Conservation (phyloP, 2,329 filamentous ascomycete genomes). For the Penicillium paneum region DNA sequence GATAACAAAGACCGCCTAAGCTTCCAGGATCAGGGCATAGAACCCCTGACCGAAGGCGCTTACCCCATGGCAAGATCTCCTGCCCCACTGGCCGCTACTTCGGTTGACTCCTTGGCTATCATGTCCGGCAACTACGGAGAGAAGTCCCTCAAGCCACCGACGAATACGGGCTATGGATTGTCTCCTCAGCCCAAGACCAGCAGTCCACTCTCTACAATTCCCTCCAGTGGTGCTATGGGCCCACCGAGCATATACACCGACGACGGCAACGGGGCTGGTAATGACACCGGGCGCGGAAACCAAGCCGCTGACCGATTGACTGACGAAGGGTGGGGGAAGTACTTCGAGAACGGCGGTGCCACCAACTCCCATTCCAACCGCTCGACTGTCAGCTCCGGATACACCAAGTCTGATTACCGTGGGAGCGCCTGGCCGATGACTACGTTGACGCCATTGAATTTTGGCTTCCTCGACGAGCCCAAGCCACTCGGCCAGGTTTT, state of each 20-base stretch:
- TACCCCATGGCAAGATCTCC: conserved; percentile 47
- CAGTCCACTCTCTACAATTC: conserved; percentile 31
- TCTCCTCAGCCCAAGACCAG: conserved; percentile 21
- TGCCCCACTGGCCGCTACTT: conserved; percentile 34
- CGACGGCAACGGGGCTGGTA: conserved; percentile 20
- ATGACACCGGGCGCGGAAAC: conserved; percentile 11
- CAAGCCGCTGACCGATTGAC: conserved; percentile 41
- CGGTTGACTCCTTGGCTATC: conserved; percentile 41
- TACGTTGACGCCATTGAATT: conserved; percentile 34
- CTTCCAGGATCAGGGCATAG: conserved; percentile 46
- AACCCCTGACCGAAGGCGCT: conserved; percentile 41
- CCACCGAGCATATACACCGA: conserved; percentile 22
- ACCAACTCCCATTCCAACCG: conserved; percentile 29
- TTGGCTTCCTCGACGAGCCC: conserved; percentile 38
- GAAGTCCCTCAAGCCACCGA: conserved; percentile 30
- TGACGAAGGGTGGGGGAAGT: conserved; percentile 50
- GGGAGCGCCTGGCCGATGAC: conserved; percentile 43
- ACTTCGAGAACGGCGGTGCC: conserved; percentile 43
- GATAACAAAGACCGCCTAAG: conserved; percentile 56
- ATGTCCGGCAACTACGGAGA: conserved; percentile 40
- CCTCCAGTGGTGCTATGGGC: conserved; percentile 26
- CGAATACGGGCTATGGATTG: conserved; percentile 18
- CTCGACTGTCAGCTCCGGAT: conserved; percentile 25
- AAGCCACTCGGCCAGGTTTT: conserved; percentile 40
- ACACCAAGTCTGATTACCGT: conserved; percentile 37